Conservation (phyloP, 129 eudicot species). For the Calendula officinalis region DNA sequence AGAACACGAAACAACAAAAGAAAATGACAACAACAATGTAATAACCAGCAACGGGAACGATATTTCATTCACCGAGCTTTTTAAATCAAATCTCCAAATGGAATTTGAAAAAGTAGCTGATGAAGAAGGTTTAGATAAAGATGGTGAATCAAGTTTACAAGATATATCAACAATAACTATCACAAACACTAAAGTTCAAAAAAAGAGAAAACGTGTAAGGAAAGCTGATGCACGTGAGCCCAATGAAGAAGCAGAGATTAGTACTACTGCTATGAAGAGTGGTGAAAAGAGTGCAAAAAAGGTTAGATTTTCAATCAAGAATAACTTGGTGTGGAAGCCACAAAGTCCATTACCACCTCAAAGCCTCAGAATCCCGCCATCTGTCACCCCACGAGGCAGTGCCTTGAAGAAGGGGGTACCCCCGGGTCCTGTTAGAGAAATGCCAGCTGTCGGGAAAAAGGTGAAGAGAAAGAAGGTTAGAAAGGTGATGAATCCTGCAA, state of each 20-base stretch:
- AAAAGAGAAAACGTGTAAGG: constrained; percentile 65
- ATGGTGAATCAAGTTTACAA: constrained; percentile 37
- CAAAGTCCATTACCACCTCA: constrained; percentile 87
- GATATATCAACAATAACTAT: constrained; percentile 36
- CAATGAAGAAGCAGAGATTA: constrained; percentile 21
- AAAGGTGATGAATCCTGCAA: constrained; percentile 52
- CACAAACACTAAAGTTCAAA: constrained; percentile 23
- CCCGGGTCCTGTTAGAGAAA: constrained; percentile 87
- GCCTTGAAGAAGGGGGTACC: constrained; percentile 92
- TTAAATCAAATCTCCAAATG: constrained; percentile 76
- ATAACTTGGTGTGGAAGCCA: constrained; percentile 91
- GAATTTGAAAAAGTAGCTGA: constrained; percentile 81
- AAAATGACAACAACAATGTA: constrained; percentile 30
- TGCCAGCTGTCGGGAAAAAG: constrained; percentile 52
- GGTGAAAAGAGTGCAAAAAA: constrained; percentile 69
- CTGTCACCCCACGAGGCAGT: constrained; percentile 91
- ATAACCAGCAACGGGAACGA: constrained; percentile 21
- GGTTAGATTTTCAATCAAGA: constrained; percentile 86
- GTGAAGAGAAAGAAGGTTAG: constrained; percentile 55
- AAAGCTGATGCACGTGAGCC: constrained; percentile 22
- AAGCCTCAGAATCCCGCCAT: constrained; percentile 80
- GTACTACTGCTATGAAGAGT: constrained; percentile 40
- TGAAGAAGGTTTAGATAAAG: constrained; percentile 50
- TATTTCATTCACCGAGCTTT: constrained; percentile 44
- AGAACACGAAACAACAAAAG: constrained; percentile 28